Conservation (phyloP, 2,329 filamentous ascomycete species). For the Stromatinia cepivora region DNA sequence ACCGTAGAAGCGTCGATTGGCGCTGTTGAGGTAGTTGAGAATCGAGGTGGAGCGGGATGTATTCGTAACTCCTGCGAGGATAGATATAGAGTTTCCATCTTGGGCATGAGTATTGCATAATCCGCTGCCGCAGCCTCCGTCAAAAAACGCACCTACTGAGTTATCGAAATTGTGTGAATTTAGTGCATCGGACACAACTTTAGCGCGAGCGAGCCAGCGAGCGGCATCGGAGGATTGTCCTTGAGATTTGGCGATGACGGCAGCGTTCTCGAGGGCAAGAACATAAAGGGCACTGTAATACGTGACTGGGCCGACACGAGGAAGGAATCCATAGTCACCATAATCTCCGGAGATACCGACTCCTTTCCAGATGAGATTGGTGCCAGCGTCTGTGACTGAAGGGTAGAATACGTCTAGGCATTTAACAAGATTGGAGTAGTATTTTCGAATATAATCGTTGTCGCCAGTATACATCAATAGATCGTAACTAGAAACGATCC, state of each 20-base stretch:
- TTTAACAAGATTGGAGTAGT: constrained; percentile 46
- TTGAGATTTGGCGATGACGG: constrained; percentile 45
- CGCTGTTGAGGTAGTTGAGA: constrained; percentile 45
- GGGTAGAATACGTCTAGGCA: constrained; percentile 51
- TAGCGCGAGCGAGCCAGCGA: constrained; percentile 46
- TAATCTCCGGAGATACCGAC: constrained; percentile 43
- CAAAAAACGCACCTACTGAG: constrained; percentile 48
- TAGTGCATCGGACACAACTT: constrained; percentile 42
- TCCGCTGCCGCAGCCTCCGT: constrained; percentile 42
- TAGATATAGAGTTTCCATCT: constrained; percentile 52
- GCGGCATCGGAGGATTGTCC: constrained; percentile 41
- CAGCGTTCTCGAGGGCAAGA: constrained; percentile 48
- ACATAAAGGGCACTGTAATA: constrained; percentile 56
- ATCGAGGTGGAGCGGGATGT: constrained; percentile 40
- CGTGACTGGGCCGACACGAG: constrained; percentile 49
- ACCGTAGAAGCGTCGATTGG: constrained; percentile 46
- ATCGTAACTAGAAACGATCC: constrained; percentile 52
- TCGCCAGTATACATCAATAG: constrained; percentile 53
- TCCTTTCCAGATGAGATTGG: constrained; percentile 47
- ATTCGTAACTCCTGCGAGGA: constrained; percentile 44
- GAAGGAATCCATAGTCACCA: constrained; percentile 54
- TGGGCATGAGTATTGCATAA: constrained; percentile 46
- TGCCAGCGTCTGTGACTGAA: constrained; percentile 44
- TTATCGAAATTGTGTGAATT: constrained; percentile 45
- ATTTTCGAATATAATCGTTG: constrained; percentile 44